Conservation (phyloP, 2,329 filamentous ascomycete genomes). For the Monosporascus sp. region DNA sequence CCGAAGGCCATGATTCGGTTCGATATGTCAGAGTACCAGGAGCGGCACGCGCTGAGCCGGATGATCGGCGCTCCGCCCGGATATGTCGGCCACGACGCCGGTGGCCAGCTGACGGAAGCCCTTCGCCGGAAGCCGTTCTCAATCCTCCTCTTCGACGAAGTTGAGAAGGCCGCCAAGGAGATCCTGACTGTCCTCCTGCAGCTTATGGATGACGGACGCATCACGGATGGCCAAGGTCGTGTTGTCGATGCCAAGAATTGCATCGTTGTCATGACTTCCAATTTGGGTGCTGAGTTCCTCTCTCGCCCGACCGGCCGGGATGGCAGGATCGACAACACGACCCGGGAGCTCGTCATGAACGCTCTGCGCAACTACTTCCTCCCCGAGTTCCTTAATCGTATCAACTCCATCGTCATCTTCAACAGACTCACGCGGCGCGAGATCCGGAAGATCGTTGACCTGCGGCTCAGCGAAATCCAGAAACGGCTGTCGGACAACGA, state of each 20-base stretch:
- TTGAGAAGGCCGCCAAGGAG: slow-evolving; percentile 98
- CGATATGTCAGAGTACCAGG: slow-evolving; percentile 99
- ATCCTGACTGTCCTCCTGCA: slow-evolving; percentile 95
- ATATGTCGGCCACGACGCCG: slow-evolving; percentile 94
- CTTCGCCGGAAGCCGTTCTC: slow-evolving; percentile 94
- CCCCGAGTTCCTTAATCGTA: slow-evolving; percentile 97
- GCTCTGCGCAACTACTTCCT: slow-evolving; percentile 93
- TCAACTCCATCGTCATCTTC: slow-evolving; percentile 95
- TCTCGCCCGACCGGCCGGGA: slow-evolving; percentile 70
- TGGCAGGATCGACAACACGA: slow-evolving; percentile 80
- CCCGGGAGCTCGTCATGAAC: slow-evolving; percentile 83
- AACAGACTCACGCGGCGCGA: slow-evolving; percentile 87
- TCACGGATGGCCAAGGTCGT: slow-evolving; percentile 95
- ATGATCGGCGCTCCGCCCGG: slow-evolving; percentile 98
- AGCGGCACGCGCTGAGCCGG: slow-evolving; percentile 87
- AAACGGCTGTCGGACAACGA: slow-evolving; percentile 81
- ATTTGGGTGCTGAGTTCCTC: slow-evolving; percentile 92
- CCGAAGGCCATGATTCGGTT: slow-evolving; percentile 97
- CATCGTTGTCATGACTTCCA: slow-evolving; percentile 99
- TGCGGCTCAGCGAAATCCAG: slow-evolving; percentile 84
- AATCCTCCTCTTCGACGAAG: slow-evolving; percentile 94
- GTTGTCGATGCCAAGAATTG: slow-evolving; percentile 95
- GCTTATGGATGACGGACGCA: slow-evolving; percentile 98
- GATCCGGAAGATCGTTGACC: slow-evolving; percentile 92
- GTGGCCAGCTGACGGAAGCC: slow-evolving; percentile 91